Conservation (phyloP, 495 filamentous ascomycete species). For the Tetracladium setigerum region DNA sequence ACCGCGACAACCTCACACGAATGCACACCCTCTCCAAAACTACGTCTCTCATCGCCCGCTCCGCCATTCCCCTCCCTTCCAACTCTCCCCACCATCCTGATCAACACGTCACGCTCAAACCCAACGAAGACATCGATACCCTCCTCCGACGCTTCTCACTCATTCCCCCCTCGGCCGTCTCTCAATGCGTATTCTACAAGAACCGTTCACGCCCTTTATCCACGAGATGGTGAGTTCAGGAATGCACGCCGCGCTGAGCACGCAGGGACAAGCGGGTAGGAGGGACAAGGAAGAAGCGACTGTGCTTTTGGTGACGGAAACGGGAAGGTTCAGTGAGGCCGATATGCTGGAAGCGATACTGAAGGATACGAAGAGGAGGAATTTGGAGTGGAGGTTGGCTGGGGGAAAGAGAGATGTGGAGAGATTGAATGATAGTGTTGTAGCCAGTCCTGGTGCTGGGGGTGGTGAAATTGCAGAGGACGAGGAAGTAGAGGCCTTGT, state of each 20-base stretch:
- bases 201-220: constrained; percentile 17
- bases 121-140: constrained; percentile 38
- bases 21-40: constrained; percentile 36
- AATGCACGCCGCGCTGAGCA: constrained; percentile 8
- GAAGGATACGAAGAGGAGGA: constrained; percentile 35
- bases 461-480: too few species aligned
- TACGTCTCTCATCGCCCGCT: constrained; percentile 18
- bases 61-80: constrained; percentile 25
- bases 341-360: constrained; percentile 29
- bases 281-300: constrained; percentile 16
- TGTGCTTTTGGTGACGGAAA: constrained; percentile 39
- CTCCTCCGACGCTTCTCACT: constrained; percentile 43
- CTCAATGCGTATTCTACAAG: constrained; percentile 14
- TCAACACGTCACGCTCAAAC: constrained; percentile 13
- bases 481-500: background rate
- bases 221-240: constrained; percentile 21
- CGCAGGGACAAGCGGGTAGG: background rate
- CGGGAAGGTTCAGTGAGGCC: constrained; percentile 20
- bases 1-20: constrained; percentile 37
- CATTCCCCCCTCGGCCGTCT: constrained; percentile 29
- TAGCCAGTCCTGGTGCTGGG: too few species aligned
- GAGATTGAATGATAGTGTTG: background rate
- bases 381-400: constrained; percentile 32
- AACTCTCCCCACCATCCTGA: background rate
- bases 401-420: background rate